phyloP scores from a whole-genome alignment of 805 yeast genomes.

The Lipomyces yamadae region DNA sequence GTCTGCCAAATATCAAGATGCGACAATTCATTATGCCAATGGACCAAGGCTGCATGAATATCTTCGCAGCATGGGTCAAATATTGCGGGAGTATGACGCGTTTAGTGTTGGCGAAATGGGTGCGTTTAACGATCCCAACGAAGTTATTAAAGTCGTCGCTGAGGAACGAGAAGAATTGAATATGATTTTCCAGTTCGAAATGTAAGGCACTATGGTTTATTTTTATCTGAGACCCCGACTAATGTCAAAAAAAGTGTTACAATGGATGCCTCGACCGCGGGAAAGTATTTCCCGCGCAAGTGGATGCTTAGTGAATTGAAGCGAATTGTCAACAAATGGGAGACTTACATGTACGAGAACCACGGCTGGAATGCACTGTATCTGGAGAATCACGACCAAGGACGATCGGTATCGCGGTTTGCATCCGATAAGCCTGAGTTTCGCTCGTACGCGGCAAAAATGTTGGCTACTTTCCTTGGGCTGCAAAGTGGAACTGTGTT shows the following conservation, averaged over 20 bases:
- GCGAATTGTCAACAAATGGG: constrained; percentile 30
- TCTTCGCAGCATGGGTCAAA: constrained; percentile 56
- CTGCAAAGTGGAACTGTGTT: constrained; percentile 60
- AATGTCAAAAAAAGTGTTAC: constrained; percentile 23
- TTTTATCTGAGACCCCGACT: not conserved
- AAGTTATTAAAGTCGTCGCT: constrained; percentile 37
- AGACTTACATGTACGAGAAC: constrained; percentile 51
- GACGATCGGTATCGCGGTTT: constrained; percentile 60
- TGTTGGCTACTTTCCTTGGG: constrained; percentile 53
- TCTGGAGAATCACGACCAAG: constrained; percentile 65
- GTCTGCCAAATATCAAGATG: constrained; percentile 52
- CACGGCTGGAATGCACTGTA: constrained; percentile 65
- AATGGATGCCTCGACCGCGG: constrained; percentile 12
- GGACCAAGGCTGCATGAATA: constrained; percentile 66
- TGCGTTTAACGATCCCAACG: constrained; percentile 45
- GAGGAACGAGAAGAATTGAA: constrained; percentile 39
- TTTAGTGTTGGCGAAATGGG: constrained; percentile 67
- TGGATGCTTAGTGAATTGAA: constrained; percentile 29
- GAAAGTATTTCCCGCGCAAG: constrained; percentile 20
- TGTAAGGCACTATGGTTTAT: not conserved
- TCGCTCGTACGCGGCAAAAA: constrained; percentile 53
- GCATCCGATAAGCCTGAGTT: constrained; percentile 51
- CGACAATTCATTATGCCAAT: constrained; percentile 47
- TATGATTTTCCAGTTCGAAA: constrained; percentile 42
- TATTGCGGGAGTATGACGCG: constrained; percentile 54